Conservation (phyloP, 2,329 filamentous ascomycete species). For the Colletotrichum caudatum region DNA sequence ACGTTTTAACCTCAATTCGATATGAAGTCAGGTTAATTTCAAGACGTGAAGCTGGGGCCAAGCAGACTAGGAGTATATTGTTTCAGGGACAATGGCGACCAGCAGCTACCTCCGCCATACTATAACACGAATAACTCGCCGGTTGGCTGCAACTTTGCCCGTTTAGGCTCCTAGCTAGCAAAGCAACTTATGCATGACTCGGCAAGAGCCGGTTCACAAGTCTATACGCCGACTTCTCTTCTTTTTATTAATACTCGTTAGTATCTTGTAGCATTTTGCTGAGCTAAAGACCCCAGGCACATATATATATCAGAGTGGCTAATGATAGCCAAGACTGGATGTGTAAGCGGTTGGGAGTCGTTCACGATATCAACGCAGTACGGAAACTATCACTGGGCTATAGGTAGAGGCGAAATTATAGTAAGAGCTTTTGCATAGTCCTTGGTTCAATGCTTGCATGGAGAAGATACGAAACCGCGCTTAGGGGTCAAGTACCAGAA, state of each 20-base stretch:
- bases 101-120: neutral
- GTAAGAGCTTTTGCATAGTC: neutral
- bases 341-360: neutral
- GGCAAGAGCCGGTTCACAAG: neutral
- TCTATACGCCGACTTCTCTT: too few species aligned
- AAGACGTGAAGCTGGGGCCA: neutral
- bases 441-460: neutral
- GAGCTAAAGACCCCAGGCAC: too few species aligned
- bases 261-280: too few species aligned
- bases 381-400: rapidly evolving
- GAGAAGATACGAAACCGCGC: neutral
- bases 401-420: rapidly evolving
- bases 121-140: neutral
- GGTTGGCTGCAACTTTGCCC: neutral
- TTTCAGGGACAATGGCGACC: neutral
- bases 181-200: neutral
- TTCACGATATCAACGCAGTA: neutral
- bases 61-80: neutral
- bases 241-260: too few species aligned
- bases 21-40: neutral
- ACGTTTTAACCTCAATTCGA: neutral
- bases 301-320: too few species aligned
- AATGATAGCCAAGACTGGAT: too few species aligned
- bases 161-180: neutral
- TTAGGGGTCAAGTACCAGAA: too few species aligned